A percentile compares a stretch with the other conserved stretches of the same genome.
These are phyloP conservation scores for Fomitopsis palustris DNA, from an alignment of 1,284 basidiomycete genomes.

Conservation along the genomic window DNA sequence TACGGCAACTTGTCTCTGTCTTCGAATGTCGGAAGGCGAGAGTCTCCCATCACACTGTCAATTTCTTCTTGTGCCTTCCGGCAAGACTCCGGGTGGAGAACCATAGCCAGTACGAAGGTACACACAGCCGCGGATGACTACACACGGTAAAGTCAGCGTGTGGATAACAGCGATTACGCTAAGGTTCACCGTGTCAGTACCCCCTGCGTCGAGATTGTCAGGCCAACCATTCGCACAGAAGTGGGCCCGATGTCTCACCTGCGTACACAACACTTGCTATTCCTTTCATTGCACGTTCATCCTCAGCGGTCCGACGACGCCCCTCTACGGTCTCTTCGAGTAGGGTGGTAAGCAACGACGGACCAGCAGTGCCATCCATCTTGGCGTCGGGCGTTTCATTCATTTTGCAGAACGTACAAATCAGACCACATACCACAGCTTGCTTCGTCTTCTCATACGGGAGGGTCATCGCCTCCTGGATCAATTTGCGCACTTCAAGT, in stretches of 20 bases:
- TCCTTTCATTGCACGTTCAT: slow-evolving; percentile 54
- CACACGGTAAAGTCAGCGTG: background rate
- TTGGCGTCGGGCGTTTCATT: slow-evolving; percentile 6
- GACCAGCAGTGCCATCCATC: slow-evolving; percentile 40
- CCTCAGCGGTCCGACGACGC: slow-evolving; percentile 19
- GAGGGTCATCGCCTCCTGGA: slow-evolving; percentile 40
- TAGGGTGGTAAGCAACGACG: slow-evolving; percentile 50
- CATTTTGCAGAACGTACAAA: background rate
- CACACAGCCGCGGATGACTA: slow-evolving; percentile 44
- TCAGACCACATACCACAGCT: slow-evolving; percentile 38
- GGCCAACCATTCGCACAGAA: background rate
- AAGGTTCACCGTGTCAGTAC: slow-evolving; percentile 28
- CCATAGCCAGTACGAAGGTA: slow-evolving; percentile 48
- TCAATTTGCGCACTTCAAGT: slow-evolving; percentile 30
- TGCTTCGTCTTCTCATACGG: slow-evolving; percentile 51
- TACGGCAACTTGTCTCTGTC: slow-evolving; percentile 51
- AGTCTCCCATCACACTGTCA: slow-evolving; percentile 43
- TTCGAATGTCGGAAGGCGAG: slow-evolving; percentile 43
- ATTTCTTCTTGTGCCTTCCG: slow-evolving; percentile 52
- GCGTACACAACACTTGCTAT: slow-evolving; percentile 51
- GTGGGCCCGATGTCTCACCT: slow-evolving; percentile 16
- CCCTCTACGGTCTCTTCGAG: slow-evolving; percentile 29
- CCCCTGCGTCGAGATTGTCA: slow-evolving; percentile 17
- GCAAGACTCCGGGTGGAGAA: slow-evolving; percentile 45
- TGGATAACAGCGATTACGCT: background rate